Conservation (phyloP, 2,329 filamentous ascomycete genomes). For the Stachybotrys chartarum region DNA sequence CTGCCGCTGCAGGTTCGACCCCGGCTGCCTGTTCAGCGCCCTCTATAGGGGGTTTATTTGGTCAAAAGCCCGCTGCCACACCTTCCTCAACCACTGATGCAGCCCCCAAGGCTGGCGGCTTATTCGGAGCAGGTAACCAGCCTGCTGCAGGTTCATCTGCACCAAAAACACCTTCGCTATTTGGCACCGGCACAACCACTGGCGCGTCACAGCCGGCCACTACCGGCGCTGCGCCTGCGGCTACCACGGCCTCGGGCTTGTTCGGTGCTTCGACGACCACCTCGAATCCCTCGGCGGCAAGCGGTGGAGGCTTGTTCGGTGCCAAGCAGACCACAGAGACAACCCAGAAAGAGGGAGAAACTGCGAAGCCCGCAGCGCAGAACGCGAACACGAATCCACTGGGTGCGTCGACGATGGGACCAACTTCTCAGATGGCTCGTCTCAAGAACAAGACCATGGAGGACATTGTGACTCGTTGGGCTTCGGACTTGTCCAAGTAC, state of each 20-base stretch:
- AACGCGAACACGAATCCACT: constrained; percentile 34
- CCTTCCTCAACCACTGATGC: constrained; percentile 16
- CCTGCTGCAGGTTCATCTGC: constrained; percentile 7
- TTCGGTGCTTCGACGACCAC: constrained; percentile 15
- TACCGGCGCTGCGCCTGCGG: constrained; percentile 8
- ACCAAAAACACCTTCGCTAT: constrained; percentile 8
- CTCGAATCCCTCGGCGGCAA: constrained; percentile 15
- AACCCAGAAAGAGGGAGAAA: constrained; percentile 15
- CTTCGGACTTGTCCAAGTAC: constrained; percentile 88
- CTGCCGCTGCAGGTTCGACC: constrained; percentile 18
- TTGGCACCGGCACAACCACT: constrained; percentile 14
- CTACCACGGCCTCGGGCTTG: constrained; percentile 13
- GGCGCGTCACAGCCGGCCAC: constrained; percentile 19
- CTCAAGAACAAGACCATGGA: constrained; percentile 99
- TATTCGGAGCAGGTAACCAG: constrained; percentile 20
- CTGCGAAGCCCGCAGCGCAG: constrained; percentile 19
- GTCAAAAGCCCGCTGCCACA: constrained; percentile 19
- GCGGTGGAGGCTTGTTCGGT: constrained; percentile 24
- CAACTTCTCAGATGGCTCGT: constrained; percentile 76
- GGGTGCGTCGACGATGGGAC: constrained; percentile 71
- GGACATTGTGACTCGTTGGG: constrained; percentile 96
- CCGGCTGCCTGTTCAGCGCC: constrained; percentile 20
- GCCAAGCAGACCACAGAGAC: constrained; percentile 23
- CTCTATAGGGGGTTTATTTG: constrained; percentile 23
- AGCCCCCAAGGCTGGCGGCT: constrained; percentile 18